phyloP scores from a whole-genome alignment of 768 basidiomycete species.

The Coprinopsis marcescibilis region DNA sequence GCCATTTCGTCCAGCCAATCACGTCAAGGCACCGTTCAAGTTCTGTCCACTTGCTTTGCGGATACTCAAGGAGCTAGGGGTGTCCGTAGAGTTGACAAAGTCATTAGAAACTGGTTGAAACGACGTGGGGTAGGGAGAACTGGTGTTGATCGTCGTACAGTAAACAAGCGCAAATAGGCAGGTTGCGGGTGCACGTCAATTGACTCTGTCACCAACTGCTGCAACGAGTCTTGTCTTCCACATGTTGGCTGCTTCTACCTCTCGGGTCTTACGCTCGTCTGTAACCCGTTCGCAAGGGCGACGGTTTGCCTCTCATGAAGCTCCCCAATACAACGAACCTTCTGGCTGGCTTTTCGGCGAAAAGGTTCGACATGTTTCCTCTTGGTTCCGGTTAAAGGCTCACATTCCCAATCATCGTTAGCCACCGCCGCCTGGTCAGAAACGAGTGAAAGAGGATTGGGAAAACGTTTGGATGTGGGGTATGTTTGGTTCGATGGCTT shows the following conservation, averaged over 20 bases:
- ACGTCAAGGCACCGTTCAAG: too few species aligned
- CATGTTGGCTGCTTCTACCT: slow-evolving; percentile 37
- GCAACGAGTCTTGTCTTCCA: slow-evolving; percentile 6
- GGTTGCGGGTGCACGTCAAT: slow-evolving; percentile 1
- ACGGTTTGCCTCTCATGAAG: slow-evolving; percentile 67
- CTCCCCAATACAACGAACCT: slow-evolving; percentile 85
- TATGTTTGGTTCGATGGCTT: slow-evolving; percentile 83
- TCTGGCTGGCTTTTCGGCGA: slow-evolving; percentile 85
- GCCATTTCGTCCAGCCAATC: too few species aligned
- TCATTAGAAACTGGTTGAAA: too few species aligned
- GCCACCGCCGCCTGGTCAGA: slow-evolving; percentile 77
- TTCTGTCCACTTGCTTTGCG: background rate
- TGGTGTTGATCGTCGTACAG: too few species aligned
- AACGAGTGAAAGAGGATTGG: slow-evolving; percentile 86
- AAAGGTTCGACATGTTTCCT: slow-evolving; percentile 51
- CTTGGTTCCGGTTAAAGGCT: background rate
- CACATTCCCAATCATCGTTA: slow-evolving; percentile 20
- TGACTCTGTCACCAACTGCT: slow-evolving; percentile 5
- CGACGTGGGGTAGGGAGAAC: too few species aligned
- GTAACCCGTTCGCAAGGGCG: slow-evolving; percentile 31
- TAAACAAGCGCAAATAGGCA: slow-evolving; percentile 1
- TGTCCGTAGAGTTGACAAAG: too few species aligned
- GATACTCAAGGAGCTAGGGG: background rate
- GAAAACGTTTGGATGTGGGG: slow-evolving; percentile 87
- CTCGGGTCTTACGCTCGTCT: slow-evolving; percentile 40